Conservation (phyloP, 352 stramenopile genomes). For the Phytophthora lateralis region DNA sequence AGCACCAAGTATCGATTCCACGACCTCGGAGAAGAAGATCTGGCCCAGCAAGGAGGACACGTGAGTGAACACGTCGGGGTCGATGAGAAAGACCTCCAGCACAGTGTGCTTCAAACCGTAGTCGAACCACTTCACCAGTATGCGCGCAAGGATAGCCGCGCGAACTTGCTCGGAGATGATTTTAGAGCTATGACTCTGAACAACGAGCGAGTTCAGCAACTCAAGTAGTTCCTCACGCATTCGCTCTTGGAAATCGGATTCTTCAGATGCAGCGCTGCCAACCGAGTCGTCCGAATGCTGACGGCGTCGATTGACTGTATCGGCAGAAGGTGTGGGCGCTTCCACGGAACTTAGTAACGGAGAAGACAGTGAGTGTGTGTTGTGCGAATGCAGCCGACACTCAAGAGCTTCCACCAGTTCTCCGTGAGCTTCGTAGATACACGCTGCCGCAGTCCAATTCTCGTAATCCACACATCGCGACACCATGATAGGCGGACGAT, state of each 20-base stretch:
- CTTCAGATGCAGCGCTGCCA: conserved; percentile 34
- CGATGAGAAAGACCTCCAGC: conserved; percentile 71
- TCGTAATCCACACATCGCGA: conserved; percentile 80
- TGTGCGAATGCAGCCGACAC: conserved; percentile 76
- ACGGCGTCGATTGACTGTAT: conserved; percentile 32
- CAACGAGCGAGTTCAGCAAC: conserved; percentile 66
- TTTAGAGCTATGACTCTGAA: conserved; percentile 44
- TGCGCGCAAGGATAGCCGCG: conserved; percentile 72
- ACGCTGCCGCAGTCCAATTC: conserved; percentile 81
- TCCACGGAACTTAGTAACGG: conserved; percentile 2
- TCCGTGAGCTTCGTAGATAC: conserved; percentile 79
- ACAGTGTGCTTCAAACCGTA: conserved; percentile 60
- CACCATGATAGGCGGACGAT: conserved; percentile 79
- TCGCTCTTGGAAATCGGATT: conserved; percentile 53
- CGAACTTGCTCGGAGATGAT: conserved; percentile 49
- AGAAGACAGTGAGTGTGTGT: conserved; percentile 22
- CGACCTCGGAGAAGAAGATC: conserved; percentile 82
- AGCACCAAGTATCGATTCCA: conserved; percentile 49
- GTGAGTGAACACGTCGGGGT: conserved; percentile 59
- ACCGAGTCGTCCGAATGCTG: conserved; percentile 36
- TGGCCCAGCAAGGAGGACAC: conserved; percentile 64
- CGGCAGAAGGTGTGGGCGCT: conserved; percentile 7
- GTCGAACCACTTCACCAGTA: conserved; percentile 88
- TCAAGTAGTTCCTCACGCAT: conserved; percentile 70
- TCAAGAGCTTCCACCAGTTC: conserved; percentile 87